phyloP scores from a whole-genome alignment of 1,284 basidiomycete genomes.

The Ganoderma lucidum region DNA sequence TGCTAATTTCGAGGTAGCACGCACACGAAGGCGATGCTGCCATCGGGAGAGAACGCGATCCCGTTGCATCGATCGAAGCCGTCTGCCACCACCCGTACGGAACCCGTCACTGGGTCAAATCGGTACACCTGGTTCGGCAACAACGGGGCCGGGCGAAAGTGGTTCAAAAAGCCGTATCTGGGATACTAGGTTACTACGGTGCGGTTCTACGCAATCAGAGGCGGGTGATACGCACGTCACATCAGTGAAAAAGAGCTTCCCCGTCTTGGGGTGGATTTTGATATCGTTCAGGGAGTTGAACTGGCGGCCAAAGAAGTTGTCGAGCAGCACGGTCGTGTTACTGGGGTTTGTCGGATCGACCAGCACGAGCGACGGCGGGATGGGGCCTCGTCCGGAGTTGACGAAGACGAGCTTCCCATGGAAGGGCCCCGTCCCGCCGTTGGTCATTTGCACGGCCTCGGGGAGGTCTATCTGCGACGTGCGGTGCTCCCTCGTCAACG shows the following conservation, averaged over 20 bases:
- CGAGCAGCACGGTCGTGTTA: constrained; percentile 43
- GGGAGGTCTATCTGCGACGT: constrained; percentile 51
- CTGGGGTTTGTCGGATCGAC: constrained; percentile 70
- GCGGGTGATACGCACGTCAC: background rate
- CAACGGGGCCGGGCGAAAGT: constrained; percentile 70
- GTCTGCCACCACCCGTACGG: constrained; percentile 76
- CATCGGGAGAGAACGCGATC: constrained; percentile 73
- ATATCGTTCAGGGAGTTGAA: constrained; percentile 68
- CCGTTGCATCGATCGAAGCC: constrained; percentile 71
- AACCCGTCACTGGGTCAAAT: constrained; percentile 69
- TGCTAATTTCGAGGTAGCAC: background rate
- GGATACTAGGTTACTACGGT: background rate
- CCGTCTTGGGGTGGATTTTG: constrained; percentile 68
- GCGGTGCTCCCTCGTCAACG: background rate
- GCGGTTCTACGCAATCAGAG: background rate
- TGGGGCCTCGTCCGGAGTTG: constrained; percentile 70
- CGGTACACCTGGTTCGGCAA: constrained; percentile 80
- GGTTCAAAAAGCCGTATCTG: constrained; percentile 70
- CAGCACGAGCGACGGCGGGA: constrained; percentile 69
- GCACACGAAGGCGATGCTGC: constrained; percentile 74
- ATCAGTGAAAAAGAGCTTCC: constrained; percentile 37
- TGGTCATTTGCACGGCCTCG: constrained; percentile 69
- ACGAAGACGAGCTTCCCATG: constrained; percentile 68
- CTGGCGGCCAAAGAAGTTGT: constrained; percentile 70
- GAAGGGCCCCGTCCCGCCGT: constrained; percentile 78